Base-by-base conservation (phyloP, 768 basidiomycete species). In the Chalciporus piperatus region DNA sequence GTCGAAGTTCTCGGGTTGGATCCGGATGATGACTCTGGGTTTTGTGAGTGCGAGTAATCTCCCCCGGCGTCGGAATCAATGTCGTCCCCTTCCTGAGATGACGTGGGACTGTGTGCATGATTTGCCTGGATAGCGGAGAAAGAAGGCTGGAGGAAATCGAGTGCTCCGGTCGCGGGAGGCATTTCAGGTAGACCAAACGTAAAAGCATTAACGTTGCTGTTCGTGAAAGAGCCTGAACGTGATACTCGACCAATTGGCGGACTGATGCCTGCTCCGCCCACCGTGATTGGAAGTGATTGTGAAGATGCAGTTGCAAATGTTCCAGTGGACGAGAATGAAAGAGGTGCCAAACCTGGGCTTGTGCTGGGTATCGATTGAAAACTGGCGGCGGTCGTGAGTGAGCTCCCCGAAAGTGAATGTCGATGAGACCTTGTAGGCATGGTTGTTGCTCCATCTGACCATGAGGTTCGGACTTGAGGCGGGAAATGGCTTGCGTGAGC, bases 141-240 rank as follows among this genome's bases (percentile, higher is more conserved):
- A 25, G 62, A 48, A 12, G 58, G 54, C 14, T 65, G 62, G 32
- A 70, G 64, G 47, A 69, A 69, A 50, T 69, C 69, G 2, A 70
- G 58, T 1, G 69, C 63, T 9, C 58, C 65, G 13, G 54, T 47
- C n/a, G 39, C 52, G 20, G 59, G 38, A n/a, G 65, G 57, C 16
- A 67, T 58, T 39, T 67, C 60, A 22, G 70, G 59, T n/a, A 69
- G 60, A 67, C 69, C 64, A 52, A 72, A 75, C 11, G 66, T 49
- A 58, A 74, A 76, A 4, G 72, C 54, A 54, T 68, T 73, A 23
- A 67, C 67, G 52, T 70, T 78, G 51, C 72, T 63, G 28, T 74
- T 77, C 42, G 72, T 78, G 51, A 83, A 73, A 20, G 82, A 83
- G 46, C 80, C 77, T 22, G 82, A 82, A 41, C 81, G 76, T 38